These are phyloP conservation scores for Penicillium lividum DNA, from an alignment of 495 filamentous ascomycete genomes.

Conservation along the genomic window DNA sequence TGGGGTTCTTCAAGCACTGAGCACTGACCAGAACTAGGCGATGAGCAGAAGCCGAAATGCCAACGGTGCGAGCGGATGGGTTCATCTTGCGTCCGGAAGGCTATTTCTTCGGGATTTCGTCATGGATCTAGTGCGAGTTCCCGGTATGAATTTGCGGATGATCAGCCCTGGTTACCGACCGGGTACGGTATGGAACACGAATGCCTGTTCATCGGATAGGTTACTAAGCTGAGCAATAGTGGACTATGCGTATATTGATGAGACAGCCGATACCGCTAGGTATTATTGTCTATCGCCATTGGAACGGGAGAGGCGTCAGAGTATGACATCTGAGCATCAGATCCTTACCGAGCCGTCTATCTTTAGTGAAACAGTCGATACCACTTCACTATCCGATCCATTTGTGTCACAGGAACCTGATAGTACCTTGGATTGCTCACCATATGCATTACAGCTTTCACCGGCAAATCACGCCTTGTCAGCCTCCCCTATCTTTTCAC, in stretches of 20 bases:
- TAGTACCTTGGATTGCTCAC: constrained; percentile 7
- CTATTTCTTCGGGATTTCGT: constrained; percentile 17
- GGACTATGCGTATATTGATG: constrained; percentile 24
- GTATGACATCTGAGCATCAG: constrained; percentile 9
- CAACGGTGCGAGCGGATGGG: constrained; percentile 21
- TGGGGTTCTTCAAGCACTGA: not conserved
- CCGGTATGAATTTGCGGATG: constrained; percentile 24
- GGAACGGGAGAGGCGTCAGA: constrained; percentile 7
- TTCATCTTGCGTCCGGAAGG: constrained; percentile 23
- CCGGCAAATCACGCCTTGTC: constrained; percentile 14
- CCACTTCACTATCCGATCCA: constrained; percentile 6
- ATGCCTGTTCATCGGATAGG: not conserved
- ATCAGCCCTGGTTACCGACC: constrained; percentile 25
- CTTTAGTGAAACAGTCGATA: constrained; percentile 6
- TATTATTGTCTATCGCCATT: constrained; percentile 12
- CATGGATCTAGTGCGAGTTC: constrained; percentile 29
- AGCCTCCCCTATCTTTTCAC: constrained; percentile 17
- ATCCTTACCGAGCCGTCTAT: constrained; percentile 7
- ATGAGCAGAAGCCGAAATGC: constrained; percentile 23
- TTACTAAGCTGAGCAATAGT: constrained; percentile 12
- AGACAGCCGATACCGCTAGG: constrained; percentile 23
- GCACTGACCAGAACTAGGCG: constrained; percentile 11
- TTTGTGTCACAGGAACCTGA: constrained; percentile 12
- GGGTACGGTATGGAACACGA: constrained; percentile 10
- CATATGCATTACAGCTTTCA: constrained; percentile 16